Conservation (phyloP, 192 early-diverging fungal genomes). For the Coemansia sp. region DNA sequence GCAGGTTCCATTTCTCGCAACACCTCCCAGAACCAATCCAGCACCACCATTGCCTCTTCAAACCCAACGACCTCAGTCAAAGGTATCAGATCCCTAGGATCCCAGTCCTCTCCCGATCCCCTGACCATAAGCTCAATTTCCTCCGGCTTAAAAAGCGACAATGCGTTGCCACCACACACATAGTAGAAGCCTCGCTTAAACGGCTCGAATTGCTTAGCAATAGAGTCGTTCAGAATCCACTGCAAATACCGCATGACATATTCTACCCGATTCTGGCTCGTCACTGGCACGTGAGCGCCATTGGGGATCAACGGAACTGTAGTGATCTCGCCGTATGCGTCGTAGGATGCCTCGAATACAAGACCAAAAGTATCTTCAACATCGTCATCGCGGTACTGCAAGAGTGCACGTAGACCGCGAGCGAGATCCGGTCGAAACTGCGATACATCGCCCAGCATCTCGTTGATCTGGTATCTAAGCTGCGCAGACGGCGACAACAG, state of each 20-base stretch:
- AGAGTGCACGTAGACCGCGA: slow-evolving; percentile 80
- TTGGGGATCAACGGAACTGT: slow-evolving; percentile 68
- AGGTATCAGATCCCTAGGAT: slow-evolving; percentile 30
- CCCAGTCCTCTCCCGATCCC: slow-evolving; percentile 70
- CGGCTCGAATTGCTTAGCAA: slow-evolving; percentile 77
- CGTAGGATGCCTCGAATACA: slow-evolving; percentile 75
- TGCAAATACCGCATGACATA: slow-evolving; percentile 86
- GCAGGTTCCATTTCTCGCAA: slow-evolving; percentile 67
- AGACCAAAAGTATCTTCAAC: slow-evolving; percentile 85
- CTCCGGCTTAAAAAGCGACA: slow-evolving; percentile 86
- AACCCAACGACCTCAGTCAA: slow-evolving; percentile 61
- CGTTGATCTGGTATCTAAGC: slow-evolving; percentile 59
- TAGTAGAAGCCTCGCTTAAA: slow-evolving; percentile 88
- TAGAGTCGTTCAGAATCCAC: slow-evolving; percentile 77
- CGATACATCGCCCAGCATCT: slow-evolving; percentile 78
- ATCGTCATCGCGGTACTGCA: slow-evolving; percentile 81
- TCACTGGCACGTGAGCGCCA: slow-evolving; percentile 67
- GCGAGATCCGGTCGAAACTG: slow-evolving; percentile 76
- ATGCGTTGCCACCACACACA: slow-evolving; percentile 86
- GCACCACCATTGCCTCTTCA: slow-evolving; percentile 48
- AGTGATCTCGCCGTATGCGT: slow-evolving; percentile 69
- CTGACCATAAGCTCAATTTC: slow-evolving; percentile 91
- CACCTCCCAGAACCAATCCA: slow-evolving; percentile 81
- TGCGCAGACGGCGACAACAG: slow-evolving; percentile 47
- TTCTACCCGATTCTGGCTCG: slow-evolving; percentile 67